Conservation (phyloP, 257 asterid genomes). For the Solanum dulcamara region DNA sequence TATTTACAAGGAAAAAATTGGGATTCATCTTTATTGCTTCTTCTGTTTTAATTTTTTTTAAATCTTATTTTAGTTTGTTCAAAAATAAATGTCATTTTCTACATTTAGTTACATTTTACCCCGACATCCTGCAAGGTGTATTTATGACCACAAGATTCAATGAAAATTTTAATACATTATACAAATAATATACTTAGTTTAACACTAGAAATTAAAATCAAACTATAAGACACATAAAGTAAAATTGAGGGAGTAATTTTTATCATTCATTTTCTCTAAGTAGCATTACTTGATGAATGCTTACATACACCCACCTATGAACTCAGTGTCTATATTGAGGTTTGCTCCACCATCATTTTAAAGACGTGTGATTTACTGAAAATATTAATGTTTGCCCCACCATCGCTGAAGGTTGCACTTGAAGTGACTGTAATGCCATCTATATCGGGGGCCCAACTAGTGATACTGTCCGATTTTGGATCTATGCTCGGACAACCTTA, state of each 20-base stretch:
- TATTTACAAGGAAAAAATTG: background rate
- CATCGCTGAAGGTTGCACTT: background rate
- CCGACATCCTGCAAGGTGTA: background rate
- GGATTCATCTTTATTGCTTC: background rate
- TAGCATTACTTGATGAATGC: background rate
- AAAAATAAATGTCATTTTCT: background rate
- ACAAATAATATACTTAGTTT: background rate
- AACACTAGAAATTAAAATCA: background rate
- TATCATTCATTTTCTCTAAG: background rate
- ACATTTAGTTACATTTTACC: background rate
- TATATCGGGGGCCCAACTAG: background rate
- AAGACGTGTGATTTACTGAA: background rate
- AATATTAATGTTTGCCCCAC: background rate
- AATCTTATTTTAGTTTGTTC: background rate
- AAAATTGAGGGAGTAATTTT: background rate
- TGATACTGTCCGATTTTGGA: background rate
- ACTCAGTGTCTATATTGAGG: background rate
- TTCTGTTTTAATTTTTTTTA: background rate
- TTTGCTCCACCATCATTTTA: background rate
- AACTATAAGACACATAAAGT: background rate
- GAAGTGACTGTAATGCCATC: background rate
- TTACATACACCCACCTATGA: background rate
- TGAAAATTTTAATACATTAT: background rate
- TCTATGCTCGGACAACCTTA: background rate
- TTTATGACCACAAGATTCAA: background rate